Percentiles rank a stretch among this genome's conserved stretches.
Conservation (phyloP, 164 flowering plant genomes). For the Magnolia kwangsiensis region DNA sequence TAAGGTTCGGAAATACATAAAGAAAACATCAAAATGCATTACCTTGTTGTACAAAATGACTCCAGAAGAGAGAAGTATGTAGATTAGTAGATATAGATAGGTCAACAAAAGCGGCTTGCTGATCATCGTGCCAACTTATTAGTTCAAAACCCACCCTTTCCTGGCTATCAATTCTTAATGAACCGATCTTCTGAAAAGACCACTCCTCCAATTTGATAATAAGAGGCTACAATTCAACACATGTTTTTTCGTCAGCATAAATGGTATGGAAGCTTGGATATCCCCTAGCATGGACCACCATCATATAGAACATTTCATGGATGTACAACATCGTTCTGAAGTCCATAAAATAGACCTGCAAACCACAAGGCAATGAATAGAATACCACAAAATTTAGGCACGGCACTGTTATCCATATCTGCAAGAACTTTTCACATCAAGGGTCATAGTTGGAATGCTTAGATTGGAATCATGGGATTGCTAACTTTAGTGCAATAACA, state of each 20-base stretch:
- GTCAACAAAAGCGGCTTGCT: slow-evolving; percentile 63
- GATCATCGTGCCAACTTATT: slow-evolving; percentile 40
- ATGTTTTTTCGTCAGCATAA: neutral
- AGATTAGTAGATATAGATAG: slow-evolving; percentile 71
- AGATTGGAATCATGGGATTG: neutral
- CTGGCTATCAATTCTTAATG: slow-evolving; percentile 6
- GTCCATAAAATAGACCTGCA: neutral
- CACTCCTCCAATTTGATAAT: slow-evolving; percentile 6
- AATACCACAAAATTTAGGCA: neutral
- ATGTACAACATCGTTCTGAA: neutral
- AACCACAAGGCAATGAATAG: neutral
- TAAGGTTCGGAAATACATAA: neutral
- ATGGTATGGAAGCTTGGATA: neutral
- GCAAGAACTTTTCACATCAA: neutral
- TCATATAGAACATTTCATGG: too few species aligned
- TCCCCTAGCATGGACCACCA: neutral
- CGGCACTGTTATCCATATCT: neutral
- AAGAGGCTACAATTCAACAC: neutral
- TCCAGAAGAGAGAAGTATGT: slow-evolving; percentile 81
- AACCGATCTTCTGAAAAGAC: slow-evolving; percentile 2
- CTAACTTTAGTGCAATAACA: neutral
- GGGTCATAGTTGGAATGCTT: too few species aligned
- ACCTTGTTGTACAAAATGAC: slow-evolving; percentile 91
- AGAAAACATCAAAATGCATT: slow-evolving; percentile 1
- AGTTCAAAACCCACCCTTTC: neutral